Evolutionary conservation across 2,329 filamentous ascomycete species (phyloP), one percentile per base, ranked within the genome.

Genomic region (Aspergillus vadensis): DNA sequence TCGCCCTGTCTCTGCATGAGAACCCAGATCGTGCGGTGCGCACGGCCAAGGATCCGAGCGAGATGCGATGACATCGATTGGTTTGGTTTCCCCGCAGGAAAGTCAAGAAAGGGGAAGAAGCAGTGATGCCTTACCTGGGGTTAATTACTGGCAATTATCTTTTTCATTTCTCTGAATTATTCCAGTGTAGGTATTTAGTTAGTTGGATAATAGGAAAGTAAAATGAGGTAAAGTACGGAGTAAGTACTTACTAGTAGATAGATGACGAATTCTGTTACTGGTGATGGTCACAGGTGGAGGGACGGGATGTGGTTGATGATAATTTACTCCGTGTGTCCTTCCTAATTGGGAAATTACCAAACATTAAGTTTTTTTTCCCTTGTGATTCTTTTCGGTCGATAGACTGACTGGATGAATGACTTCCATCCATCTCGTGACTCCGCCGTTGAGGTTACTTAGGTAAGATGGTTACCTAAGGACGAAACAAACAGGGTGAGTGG

Each of bases 71-170:
- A 43, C 25, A 53, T 41, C 36, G 27, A 30, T 30, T 30, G 27
- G 27, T 3, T 53, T 58, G 58, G 25, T 21, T 32, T 50, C 47
- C 54, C 53, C 54, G 57, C 57, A 58, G 41, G 50, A 36, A 41
- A 36, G 12, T 30, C 27, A 36, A 36, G 32, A 36, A 36, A 14
- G 32, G 4, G 12, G 12, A 36, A 50, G 39, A 59, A 59, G 65
- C 60, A 63, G 23, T 59, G 65, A 47, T 67, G 60, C 65, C 65
- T 66, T 67, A 66, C 62, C 53, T 38, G 47, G 15, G 43, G 47
- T 10, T 50, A 50, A 32, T 50, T 48, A 60, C 49, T 43, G 30
- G 25, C 32, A 38, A 30, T 52, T 51, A 14, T 36, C 8, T 30
- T 30, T 9, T 30, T 30, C 2, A 8, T 30, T 25, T 25, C 23